Base-by-base conservation (phyloP, 257 asterid species). In the Thymus quinquecostatus region DNA sequence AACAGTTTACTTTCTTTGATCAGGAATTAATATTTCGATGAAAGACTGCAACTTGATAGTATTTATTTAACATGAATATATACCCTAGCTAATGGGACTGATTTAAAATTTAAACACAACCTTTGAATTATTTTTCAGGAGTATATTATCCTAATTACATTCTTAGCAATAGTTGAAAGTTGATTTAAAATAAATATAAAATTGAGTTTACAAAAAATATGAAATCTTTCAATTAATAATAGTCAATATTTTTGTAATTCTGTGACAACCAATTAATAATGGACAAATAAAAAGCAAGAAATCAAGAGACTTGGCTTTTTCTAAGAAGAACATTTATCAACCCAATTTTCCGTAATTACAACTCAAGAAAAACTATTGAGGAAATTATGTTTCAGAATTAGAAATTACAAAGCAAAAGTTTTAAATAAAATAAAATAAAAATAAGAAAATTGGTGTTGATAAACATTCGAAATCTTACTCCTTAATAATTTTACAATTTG, bases 401-500 rank as follows among this genome's bases (percentile, higher is more conserved):
- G 45, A 50, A 59, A 78, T 43, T 44, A 32, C 57, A 66, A 64
- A 14, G 29, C 2, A 34, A 27, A 28, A 63, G 3, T 53, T 21
- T 21, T n/a, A n/a, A 71, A 51, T 1, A 7, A 64, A 41, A 48
- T 50, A 6, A 29, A 9, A 34, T 2, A 65, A 55, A 1, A 34
- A 63, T 44, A 32, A 14, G 8, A 51, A 73, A 76, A 75, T 58
- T 62, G 60, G 60, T 60, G 27, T 48, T 68, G 66, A 32, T 75
- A 57, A 73, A 60, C 62, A 55, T 57, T 69, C 60, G 40, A 57
- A 41, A 60, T 29, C 58, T 72, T 69, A 49, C 70, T 69, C 64
- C 78, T 59, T 41, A n/a, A n/a, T 40, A 60, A 41, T 78, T 81
- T 87, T 84, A 94, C 95, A 91, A 76, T 82, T 81, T 86, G 70